Evolutionary conservation across 2,329 filamentous ascomycete genomes (phyloP).

Genomic region (Rhexocercosporidium sp.): DNA sequence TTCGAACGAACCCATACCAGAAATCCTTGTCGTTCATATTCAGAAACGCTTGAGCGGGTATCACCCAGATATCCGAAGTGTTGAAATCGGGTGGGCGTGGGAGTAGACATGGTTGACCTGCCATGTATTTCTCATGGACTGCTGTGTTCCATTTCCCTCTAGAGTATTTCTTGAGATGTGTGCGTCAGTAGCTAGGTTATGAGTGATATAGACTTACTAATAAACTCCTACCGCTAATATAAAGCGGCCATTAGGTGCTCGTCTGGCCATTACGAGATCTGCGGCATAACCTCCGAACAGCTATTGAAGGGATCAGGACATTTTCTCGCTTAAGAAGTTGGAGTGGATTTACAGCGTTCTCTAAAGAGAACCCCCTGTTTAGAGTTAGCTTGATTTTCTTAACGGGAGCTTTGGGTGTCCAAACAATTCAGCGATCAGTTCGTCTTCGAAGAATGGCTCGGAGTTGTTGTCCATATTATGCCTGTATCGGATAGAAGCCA

Average conservation of each 20-base stretch:
- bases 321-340: background rate
- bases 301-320: background rate
- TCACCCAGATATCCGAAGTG: background rate
- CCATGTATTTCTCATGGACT: background rate
- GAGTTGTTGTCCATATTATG: background rate
- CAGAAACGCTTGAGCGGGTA: background rate
- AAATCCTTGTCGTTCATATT: background rate
- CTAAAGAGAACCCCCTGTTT: background rate
- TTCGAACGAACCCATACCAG: background rate
- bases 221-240: background rate
- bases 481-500: background rate
- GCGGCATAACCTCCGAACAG: background rate
- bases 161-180: background rate
- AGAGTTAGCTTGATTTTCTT: background rate
- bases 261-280: background rate
- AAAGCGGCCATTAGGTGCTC: background rate
- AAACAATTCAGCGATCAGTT: background rate
- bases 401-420: background rate
- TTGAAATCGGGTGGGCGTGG: background rate
- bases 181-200: background rate
- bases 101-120: background rate
- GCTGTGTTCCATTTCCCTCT: background rate
- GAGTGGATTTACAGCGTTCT: background rate
- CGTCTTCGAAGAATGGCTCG: background rate
- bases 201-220: background rate